These are phyloP conservation scores for Magnaporthiopsis incrustans DNA, from an alignment of 2,329 filamentous ascomycete species.

Conservation along the genomic window DNA sequence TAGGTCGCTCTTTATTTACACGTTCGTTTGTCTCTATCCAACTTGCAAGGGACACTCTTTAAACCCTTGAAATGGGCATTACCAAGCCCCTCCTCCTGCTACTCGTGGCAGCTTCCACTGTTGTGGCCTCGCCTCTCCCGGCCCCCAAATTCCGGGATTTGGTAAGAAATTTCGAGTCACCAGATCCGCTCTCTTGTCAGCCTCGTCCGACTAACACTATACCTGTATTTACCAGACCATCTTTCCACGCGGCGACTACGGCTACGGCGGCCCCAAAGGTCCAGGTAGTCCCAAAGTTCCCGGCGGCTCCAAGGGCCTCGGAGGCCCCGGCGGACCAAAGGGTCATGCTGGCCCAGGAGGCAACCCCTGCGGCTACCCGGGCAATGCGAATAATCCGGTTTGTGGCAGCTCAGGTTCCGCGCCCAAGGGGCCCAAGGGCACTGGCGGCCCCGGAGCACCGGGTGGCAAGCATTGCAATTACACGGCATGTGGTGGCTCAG, in stretches of 20 bases:
- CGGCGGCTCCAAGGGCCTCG: no score
- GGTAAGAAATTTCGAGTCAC: background rate
- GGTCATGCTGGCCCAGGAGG: background rate
- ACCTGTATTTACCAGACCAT: background rate
- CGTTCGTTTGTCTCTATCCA: background rate
- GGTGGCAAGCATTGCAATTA: no score
- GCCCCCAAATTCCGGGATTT: background rate
- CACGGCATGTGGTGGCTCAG: no score
- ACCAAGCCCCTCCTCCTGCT: background rate
- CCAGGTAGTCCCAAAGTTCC: background rate
- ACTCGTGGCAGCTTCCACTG: background rate
- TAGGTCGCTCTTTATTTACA: background rate
- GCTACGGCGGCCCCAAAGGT: background rate
- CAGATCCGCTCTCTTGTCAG: no score
- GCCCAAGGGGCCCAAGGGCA: background rate
- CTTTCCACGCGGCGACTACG: background rate
- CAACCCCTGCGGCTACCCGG: constrained; percentile 3
- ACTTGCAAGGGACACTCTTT: background rate
- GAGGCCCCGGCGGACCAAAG: background rate
- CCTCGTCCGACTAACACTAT: background rate
- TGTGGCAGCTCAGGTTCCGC: background rate
- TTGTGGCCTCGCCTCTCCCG: background rate
- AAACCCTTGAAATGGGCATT: background rate
- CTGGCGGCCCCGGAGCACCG: no score
- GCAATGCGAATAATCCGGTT: background rate